phyloP scores from a whole-genome alignment of 1,284 basidiomycete species.

The Trichosporon coremiiforme region DNA sequence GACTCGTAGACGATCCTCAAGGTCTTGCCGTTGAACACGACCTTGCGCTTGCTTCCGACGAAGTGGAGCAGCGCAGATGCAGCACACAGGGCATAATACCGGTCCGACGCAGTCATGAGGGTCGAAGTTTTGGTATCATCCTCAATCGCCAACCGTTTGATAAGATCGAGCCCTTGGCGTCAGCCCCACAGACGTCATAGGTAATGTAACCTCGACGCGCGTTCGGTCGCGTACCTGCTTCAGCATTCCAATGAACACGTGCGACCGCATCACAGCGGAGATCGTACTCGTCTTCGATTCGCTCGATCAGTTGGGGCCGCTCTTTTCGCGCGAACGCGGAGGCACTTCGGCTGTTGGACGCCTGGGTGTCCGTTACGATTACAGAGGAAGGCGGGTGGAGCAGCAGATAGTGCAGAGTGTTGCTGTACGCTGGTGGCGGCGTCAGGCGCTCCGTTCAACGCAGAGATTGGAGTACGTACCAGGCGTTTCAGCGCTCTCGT shows the following conservation, averaged over 20 bases:
- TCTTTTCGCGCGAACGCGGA: conserved; percentile 11
- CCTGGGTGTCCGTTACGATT: conserved; percentile 72
- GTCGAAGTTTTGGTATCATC: conserved; percentile 74
- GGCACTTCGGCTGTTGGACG: conserved; percentile 38
- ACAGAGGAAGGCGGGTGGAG: conserved; percentile 71
- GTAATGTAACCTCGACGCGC: background rate
- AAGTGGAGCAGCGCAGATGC: conserved; percentile 81
- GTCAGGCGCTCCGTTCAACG: background rate
- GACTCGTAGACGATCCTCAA: conserved; percentile 77
- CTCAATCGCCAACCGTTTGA: conserved; percentile 73
- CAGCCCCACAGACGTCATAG: background rate
- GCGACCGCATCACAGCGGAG: conserved; percentile 67
- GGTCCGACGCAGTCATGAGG: conserved; percentile 71
- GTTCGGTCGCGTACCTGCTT: conserved; percentile 56
- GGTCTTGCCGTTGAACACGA: conserved; percentile 68
- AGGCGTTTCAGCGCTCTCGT: conserved; percentile 6
- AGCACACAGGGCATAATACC: conserved; percentile 87
- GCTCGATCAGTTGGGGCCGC: conserved; percentile 64
- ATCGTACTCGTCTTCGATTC: conserved; percentile 73
- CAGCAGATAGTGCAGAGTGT: conserved; percentile 81
- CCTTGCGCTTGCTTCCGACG: conserved; percentile 67
- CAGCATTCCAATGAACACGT: conserved; percentile 79
- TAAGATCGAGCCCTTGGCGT: conserved; percentile 67
- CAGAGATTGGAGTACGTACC: background rate
- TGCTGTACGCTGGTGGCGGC: conserved; percentile 68